phyloP scores from a whole-genome alignment of 1,284 basidiomycete species.

The Ganoderma boninense region DNA sequence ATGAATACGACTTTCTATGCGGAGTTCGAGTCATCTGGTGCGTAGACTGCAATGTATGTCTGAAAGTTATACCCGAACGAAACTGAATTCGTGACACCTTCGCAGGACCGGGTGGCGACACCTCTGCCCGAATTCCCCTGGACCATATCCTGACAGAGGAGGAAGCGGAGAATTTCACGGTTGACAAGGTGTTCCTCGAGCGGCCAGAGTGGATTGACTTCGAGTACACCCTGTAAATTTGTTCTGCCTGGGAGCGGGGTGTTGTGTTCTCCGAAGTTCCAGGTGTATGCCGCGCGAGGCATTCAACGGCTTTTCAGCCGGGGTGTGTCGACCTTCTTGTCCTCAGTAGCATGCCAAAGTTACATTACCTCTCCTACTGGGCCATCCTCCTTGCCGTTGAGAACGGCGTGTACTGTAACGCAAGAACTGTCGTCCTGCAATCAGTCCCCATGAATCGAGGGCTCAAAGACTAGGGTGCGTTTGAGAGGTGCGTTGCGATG shows the following conservation, averaged over 20 bases:
- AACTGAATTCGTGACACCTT: neutral
- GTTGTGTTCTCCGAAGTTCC: neutral
- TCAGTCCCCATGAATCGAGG: too few relatives aligned
- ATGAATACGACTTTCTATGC: constrained; percentile 67
- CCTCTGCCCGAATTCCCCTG: constrained; percentile 50
- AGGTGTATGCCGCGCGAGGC: neutral
- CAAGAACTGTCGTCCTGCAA: too few relatives aligned
- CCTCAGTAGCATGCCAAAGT: too few relatives aligned
- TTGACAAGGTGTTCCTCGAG: constrained; percentile 59
- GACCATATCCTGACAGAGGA: constrained; percentile 55
- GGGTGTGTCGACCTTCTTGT: neutral
- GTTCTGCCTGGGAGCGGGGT: neutral
- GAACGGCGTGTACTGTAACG: too few relatives aligned
- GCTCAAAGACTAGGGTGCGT: too few relatives aligned
- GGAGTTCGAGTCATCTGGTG: constrained; percentile 64
- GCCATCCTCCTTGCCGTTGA: too few relatives aligned
- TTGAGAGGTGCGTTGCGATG: too few relatives aligned
- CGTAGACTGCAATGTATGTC: neutral
- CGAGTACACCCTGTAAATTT: constrained; percentile 12
- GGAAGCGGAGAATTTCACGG: constrained; percentile 52
- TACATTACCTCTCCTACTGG: too few relatives aligned
- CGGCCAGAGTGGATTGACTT: constrained; percentile 65
- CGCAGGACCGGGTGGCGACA: constrained; percentile 64
- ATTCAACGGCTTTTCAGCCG: neutral
- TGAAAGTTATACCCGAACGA: too few relatives aligned